Conservation (phyloP, 2,329 filamentous ascomycete species). For the Chaetomiaceae sp. region DNA sequence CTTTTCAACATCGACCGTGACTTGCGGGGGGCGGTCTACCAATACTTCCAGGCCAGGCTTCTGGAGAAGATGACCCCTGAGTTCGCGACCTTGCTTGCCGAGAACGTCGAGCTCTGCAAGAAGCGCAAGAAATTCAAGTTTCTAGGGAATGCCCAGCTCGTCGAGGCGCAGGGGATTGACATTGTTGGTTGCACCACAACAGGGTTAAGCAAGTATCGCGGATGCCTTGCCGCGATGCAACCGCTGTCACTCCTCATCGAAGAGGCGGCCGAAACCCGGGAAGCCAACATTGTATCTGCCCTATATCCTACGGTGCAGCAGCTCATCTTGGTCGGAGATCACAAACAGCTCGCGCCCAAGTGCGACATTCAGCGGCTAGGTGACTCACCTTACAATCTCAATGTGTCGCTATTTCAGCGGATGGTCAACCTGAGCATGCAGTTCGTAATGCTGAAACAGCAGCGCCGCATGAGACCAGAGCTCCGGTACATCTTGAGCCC, state of each 20-base stretch:
- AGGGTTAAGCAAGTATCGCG: constrained; percentile 74
- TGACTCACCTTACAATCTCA: constrained; percentile 58
- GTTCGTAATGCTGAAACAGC: constrained; percentile 60
- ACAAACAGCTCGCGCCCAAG: constrained; percentile 70
- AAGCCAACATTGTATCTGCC: constrained; percentile 54
- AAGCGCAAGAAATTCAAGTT: constrained; percentile 54
- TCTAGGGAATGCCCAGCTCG: constrained; percentile 49
- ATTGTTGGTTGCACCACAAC: constrained; percentile 71
- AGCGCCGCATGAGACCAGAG: constrained; percentile 55
- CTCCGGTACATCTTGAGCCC: constrained; percentile 43
- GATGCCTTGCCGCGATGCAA: constrained; percentile 59
- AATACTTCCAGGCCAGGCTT: constrained; percentile 53
- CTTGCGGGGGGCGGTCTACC: constrained; percentile 62
- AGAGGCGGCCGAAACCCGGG: constrained; percentile 73
- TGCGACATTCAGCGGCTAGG: constrained; percentile 60
- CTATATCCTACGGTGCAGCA: constrained; percentile 50
- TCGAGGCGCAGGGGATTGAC: constrained; percentile 37
- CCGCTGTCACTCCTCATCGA: constrained; percentile 71
- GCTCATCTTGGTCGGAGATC: constrained; percentile 65
- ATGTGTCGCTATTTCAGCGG: constrained; percentile 75
- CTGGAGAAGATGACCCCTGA: constrained; percentile 43
- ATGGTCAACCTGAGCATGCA: constrained; percentile 63
- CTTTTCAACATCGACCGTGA: constrained; percentile 56
- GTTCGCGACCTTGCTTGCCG: constrained; percentile 47
- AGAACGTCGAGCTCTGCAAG: constrained; percentile 47